These are phyloP conservation scores for Dacryopinax primogenitus DNA, from an alignment of 768 basidiomycete species.

Conservation along the genomic window DNA sequence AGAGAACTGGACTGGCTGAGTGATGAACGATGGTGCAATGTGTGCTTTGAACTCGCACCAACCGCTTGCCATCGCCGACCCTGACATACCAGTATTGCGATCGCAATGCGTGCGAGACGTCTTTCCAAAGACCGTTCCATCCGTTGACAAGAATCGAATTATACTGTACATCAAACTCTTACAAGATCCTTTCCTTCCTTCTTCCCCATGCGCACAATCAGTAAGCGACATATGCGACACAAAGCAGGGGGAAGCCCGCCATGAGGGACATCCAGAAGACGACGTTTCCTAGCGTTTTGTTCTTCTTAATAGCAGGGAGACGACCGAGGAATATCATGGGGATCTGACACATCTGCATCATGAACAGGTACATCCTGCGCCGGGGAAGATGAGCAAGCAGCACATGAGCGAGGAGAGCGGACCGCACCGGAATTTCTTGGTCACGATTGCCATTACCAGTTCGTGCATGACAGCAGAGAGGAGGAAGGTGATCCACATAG, in stretches of 20 bases:
- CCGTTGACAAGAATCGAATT: too few relatives aligned
- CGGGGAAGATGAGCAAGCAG: neutral
- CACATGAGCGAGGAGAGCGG: neutral
- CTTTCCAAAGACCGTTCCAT: too few relatives aligned
- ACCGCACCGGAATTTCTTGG: conserved; percentile 74
- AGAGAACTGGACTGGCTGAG: too few relatives aligned
- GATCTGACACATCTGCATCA: conserved; percentile 77
- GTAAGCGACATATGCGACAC: conserved; percentile 57
- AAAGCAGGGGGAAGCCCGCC: conserved; percentile 84
- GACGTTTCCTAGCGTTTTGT: conserved; percentile 54
- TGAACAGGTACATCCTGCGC: conserved; percentile 70
- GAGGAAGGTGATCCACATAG: conserved; percentile 86
- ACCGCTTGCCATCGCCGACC: too few relatives aligned
- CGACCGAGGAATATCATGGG: conserved; percentile 78
- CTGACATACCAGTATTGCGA: too few relatives aligned
- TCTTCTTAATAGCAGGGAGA: conserved; percentile 60
- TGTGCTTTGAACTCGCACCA: too few relatives aligned
- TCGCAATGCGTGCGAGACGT: too few relatives aligned
- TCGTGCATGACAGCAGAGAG: conserved; percentile 85
- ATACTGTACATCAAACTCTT: too few relatives aligned
- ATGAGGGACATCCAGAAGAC: conserved; percentile 87
- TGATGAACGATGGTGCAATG: too few relatives aligned
- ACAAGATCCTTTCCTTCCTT: neutral
- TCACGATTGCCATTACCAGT: conserved; percentile 91
- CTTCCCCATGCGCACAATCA: conserved; percentile 21